Base-by-base conservation (phyloP, 352 stramenopile species). In the Pythium grandisporangium region DNA sequence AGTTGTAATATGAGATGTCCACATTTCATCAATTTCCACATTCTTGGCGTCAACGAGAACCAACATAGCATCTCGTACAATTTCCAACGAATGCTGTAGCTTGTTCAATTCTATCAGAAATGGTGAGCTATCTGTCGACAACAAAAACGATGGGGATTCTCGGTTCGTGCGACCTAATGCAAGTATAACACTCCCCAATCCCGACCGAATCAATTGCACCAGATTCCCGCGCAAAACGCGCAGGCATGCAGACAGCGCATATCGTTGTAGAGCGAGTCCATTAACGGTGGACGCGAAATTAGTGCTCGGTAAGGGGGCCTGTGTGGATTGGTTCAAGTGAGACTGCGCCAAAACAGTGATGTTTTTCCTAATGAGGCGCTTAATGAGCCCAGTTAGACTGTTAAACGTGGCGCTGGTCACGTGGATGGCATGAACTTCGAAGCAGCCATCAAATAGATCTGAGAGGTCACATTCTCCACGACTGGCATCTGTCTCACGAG, bases 171-270 rank as follows among this genome's bases (percentile, higher is more conserved):
- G n/a, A n/a, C n/a, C n/a, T n/a, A n/a, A n/a, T n/a, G n/a, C n/a
- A n/a, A n/a, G n/a, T n/a, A n/a, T 37, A 13, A 45, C 19, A 44
- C 67, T 69, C 7, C 58, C 69, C 16, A 77, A 42, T 7, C 74
- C 70, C 4, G 65, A 90, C 14, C 67, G 65, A 19, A 90, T 42
- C 17, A 93, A 29, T 29, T 89, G 72, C 0, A 55, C 56, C 5
- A 95, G 29, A 43, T 95, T 95, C 10, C 66, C 74, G 50, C 87
- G 70, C 0, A 95, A 48, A 14, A 95, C 46, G 10, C 76, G 70
- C 21, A 95, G 34, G 7, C 67, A 78, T 4, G 63, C 75, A 6
- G 84, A 17, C 5, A 95, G 24, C 35, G 91, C 49, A 29, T 92
- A 94, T 21, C 60, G 30, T 23, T 87, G 76, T 6, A 80, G 39